A percentile compares a stretch with the other conserved stretches of the same genome.
Evolutionary conservation across 2,329 filamentous ascomycete genomes (phyloP).

Genomic region (Neobulgaria alba): DNA sequence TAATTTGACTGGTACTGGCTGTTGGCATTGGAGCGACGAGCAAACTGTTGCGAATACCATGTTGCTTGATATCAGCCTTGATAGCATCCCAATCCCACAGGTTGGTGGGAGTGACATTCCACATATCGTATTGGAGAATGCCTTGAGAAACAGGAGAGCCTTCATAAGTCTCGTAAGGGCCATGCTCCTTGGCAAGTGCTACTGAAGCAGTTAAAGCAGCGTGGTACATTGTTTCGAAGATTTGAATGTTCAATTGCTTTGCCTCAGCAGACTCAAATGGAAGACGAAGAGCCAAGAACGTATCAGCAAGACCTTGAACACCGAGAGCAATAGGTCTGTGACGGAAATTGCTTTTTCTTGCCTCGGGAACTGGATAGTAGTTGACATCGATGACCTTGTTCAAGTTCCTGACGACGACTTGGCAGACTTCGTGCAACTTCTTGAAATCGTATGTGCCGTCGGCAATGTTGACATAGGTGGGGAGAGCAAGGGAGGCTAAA

Average conservation of each 20-base stretch:
- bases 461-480: constrained; percentile 81
- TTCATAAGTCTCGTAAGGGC: constrained; percentile 82
- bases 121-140: constrained; percentile 97
- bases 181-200: constrained; percentile 74
- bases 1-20: constrained; percentile 91
- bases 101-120: constrained; percentile 85
- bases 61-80: constrained; percentile 84
- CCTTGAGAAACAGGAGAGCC: constrained; percentile 92
- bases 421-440: constrained; percentile 89
- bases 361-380: constrained; percentile 94
- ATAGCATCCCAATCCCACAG: constrained; percentile 94
- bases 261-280: constrained; percentile 96
- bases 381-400: constrained; percentile 99
- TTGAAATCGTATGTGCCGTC: constrained; percentile 86
- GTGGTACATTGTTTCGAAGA: constrained; percentile 99
- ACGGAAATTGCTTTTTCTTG: constrained; percentile 91
- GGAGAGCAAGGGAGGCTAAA: constrained; percentile 86
- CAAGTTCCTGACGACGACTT: constrained; percentile 87
- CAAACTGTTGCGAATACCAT: constrained; percentile 91
- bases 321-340: constrained; percentile 93
- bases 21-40: constrained; percentile 97
- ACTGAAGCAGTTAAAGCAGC: constrained; percentile 83
- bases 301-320: constrained; percentile 95
- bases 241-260: constrained; percentile 89
- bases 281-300: constrained; percentile 92